These are phyloP conservation scores for Inga laurina DNA, from an alignment of 306 rosid species.

Conservation along the genomic window DNA sequence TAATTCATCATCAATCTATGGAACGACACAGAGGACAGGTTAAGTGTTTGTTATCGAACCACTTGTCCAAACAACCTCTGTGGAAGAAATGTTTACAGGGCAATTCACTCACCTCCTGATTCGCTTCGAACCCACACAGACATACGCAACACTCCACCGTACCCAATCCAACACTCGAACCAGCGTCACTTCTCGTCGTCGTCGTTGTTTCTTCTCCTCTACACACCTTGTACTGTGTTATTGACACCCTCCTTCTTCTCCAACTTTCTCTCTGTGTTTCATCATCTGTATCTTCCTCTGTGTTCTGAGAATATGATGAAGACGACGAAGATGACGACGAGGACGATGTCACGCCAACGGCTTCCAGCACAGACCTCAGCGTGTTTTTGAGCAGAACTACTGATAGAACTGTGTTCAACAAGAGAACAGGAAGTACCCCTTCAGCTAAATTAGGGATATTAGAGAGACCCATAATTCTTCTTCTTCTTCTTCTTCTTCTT, in stretches of 20 bases:
- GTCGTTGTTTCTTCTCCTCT: background rate
- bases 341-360: slow-evolving; percentile 28
- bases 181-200: background rate
- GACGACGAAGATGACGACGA: background rate
- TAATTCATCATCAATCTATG: background rate
- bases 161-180: background rate
- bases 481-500: background rate
- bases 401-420: slow-evolving; percentile 66
- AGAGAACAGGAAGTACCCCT: slow-evolving; percentile 61
- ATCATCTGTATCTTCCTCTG: slow-evolving; percentile 40
- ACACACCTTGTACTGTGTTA: slow-evolving; percentile 48
- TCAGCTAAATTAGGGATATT: slow-evolving; percentile 58
- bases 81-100: slow-evolving; percentile 87
- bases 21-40: slow-evolving; percentile 91
- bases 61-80: slow-evolving; percentile 67
- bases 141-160: slow-evolving; percentile 73
- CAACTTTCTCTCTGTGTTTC: background rate
- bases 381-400: slow-evolving; percentile 62
- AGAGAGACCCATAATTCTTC: slow-evolving; percentile 66
- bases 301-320: background rate
- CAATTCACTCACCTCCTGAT: slow-evolving; percentile 76
- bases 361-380: slow-evolving; percentile 61
- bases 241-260: slow-evolving; percentile 42
- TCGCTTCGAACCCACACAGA: slow-evolving; percentile 64
- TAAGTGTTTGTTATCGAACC: slow-evolving; percentile 64